A percentile compares a stretch with the other conserved stretches of the same genome.
Conservation (phyloP, 495 filamentous ascomycete genomes). For the Podospora bellae-mahoneyi region DNA sequence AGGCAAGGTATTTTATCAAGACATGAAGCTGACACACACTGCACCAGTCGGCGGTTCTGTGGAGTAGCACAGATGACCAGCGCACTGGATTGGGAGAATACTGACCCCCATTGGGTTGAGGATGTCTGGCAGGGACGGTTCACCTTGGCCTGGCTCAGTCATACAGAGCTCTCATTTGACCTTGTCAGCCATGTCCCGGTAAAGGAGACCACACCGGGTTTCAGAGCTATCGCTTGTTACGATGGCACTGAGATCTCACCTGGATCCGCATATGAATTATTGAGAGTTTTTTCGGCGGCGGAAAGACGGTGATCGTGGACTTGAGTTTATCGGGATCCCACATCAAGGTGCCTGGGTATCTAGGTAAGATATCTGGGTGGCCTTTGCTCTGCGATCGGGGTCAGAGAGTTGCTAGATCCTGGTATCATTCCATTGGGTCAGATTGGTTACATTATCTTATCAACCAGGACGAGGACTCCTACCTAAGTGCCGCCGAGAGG, state of each 20-base stretch:
- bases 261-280: constrained; percentile 3
- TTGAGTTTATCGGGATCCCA: no score
- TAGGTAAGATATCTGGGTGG: no score
- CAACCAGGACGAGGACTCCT: no score
- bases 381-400: no score
- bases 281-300: constrained; percentile 8
- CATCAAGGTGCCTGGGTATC: no score
- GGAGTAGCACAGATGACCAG: constrained; percentile 7
- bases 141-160: constrained; percentile 4
- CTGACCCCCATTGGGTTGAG: constrained; percentile 4
- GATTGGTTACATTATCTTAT: no score
- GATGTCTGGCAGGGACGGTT: constrained; percentile 8
- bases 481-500: no score
- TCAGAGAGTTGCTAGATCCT: no score
- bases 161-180: constrained; percentile 9
- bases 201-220: neutral
- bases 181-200: constrained; percentile 5
- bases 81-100: constrained; percentile 2
- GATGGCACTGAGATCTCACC: constrained; percentile 8
- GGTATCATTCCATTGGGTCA: no score
- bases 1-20: neutral
- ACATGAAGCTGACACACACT: neutral
- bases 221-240: constrained; percentile 5
- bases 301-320: neutral
- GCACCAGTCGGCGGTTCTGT: neutral